phyloP scores from a whole-genome alignment of 768 basidiomycete genomes.

The Lactifluus piperatus region DNA sequence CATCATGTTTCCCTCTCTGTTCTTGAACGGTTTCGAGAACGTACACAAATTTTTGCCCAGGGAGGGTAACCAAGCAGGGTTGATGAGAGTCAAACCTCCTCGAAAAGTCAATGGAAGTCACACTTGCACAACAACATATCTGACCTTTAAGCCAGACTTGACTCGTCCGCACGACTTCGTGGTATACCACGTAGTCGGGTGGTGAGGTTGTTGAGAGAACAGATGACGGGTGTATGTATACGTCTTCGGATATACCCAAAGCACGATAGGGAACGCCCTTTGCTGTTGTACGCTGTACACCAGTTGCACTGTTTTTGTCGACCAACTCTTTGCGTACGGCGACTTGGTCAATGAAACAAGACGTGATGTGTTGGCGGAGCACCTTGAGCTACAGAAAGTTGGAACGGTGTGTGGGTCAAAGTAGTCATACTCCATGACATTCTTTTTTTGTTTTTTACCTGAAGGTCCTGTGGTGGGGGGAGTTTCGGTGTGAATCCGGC shows the following conservation, averaged over 20 bases:
- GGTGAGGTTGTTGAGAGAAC: slow-evolving; percentile 57
- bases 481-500: slow-evolving; percentile 57
- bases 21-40: slow-evolving; percentile 79
- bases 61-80: slow-evolving; percentile 78
- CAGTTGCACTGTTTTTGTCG: slow-evolving; percentile 46
- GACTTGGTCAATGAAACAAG: slow-evolving; percentile 92
- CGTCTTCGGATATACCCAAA: slow-evolving; percentile 72
- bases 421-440: no score
- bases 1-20: slow-evolving; percentile 56
- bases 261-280: slow-evolving; percentile 80
- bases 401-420: slow-evolving; percentile 3
- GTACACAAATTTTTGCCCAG: slow-evolving; percentile 79
- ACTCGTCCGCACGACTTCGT: slow-evolving; percentile 72
- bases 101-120: background rate
- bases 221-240: slow-evolving; percentile 90
- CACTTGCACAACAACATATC: slow-evolving; percentile 14
- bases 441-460: slow-evolving; percentile 39
- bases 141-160: slow-evolving; percentile 75
- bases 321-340: slow-evolving; percentile 84
- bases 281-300: slow-evolving; percentile 62
- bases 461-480: slow-evolving; percentile 65
- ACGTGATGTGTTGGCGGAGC: slow-evolving; percentile 76
- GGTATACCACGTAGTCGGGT: slow-evolving; percentile 80
- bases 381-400: slow-evolving; percentile 63
- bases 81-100: slow-evolving; percentile 73